Conservation (phyloP, 495 filamentous ascomycete genomes). For the Lasiosphaeria hispida region DNA sequence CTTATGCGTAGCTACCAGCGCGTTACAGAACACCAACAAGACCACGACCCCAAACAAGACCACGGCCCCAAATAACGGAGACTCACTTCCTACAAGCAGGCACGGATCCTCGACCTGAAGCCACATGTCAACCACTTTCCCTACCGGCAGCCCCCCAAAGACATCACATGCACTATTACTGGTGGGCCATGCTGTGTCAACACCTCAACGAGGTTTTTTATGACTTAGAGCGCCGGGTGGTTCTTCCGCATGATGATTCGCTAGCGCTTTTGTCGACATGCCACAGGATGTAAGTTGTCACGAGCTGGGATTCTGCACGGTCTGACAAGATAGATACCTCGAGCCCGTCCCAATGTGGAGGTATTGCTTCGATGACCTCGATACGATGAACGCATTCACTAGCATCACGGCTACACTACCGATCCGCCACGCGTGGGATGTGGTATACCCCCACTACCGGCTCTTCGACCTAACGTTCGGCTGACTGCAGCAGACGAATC, state of each 20-base stretch:
- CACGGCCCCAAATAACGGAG: no score
- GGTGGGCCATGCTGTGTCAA: background rate
- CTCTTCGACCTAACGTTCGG: background rate
- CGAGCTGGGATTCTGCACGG: background rate
- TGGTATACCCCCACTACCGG: background rate
- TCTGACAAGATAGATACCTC: background rate
- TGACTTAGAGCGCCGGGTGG: background rate
- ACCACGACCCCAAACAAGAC: no score
- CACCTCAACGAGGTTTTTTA: background rate
- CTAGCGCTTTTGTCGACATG: slow-evolving; percentile 4
- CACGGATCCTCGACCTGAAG: no score
- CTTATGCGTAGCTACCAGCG: no score
- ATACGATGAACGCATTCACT: background rate
- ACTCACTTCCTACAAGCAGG: no score
- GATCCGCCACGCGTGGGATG: slow-evolving; percentile 1
- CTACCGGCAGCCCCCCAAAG: background rate
- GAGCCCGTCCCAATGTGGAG: background rate
- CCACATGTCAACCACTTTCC: slow-evolving; percentile 6
- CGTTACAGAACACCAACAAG: no score
- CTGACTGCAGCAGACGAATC: background rate
- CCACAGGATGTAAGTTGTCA: background rate
- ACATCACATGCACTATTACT: background rate
- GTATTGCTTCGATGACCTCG: slow-evolving; percentile 4
- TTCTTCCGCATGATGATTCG: background rate
- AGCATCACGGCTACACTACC: background rate